Evolutionary conservation across 768 basidiomycete genomes (phyloP), one percentile per base, ranked within the genome.

Genomic region (Cubamyces lactineus): DNA sequence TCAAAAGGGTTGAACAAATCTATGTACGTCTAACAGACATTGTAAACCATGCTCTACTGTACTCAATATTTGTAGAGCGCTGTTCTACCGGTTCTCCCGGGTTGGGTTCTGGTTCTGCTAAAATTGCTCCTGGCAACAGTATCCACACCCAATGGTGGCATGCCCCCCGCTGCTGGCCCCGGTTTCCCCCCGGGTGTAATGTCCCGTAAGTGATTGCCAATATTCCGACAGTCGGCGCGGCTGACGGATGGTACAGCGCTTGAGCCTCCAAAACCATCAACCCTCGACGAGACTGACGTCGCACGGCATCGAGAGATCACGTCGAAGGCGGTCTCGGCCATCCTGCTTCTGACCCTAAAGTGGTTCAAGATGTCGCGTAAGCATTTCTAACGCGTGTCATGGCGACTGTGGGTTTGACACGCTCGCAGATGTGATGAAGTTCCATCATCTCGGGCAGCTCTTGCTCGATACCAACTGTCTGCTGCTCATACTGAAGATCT

Each of bases 361-460:
- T 99, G 97, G 97, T 96, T 98, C 81, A 98, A 98, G 76, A 92
- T 91, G 23, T 98, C 96, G 53, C 97, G 96, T 98, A 67, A 74
- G 94, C 82, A 49, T 30, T 19, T 57, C 11, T 21, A 17, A 7
- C 23, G 42, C 16, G 34, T 28, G 48, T 39, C 3, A 40, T 21
- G 17, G 38, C 30, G 21, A 23, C 30, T 11, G 21, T 19, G 11
- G 12, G 4, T 19, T 28, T 64, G 34, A 61, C 41, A 57, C n/a
- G 21, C 42, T 54, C 26, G 16, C 67, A 98, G 96, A 98, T 76
- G 87, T 90, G 19, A 96, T 99, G 91, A 98, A 99, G 73, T 98
- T 97, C 72, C 96, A 99, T 74, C 94, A 98, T 73, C 82, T 99
- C 23, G 94, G 94, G n/a, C 95, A 96, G 73, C 85, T 94, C 38